Evolutionary conservation across 176 grass and related monocot genomes (phyloP), one percentile per base, ranked within the genome.

Genomic region (Oryza glaberrima): DNA sequence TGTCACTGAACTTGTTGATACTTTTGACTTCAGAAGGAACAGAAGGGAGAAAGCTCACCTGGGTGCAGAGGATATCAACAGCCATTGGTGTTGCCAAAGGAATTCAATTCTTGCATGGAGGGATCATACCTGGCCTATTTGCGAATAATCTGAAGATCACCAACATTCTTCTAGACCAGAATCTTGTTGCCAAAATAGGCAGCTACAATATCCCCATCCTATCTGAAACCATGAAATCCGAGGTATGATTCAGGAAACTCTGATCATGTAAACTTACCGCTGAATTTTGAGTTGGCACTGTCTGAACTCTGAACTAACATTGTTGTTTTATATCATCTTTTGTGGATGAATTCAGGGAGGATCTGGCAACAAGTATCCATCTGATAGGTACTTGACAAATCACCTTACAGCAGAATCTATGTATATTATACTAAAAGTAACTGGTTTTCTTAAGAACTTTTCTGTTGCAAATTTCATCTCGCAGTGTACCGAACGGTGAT

Each of bases 171-270:
- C 68, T 98, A 69, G 95, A 98, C 67, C 90, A 95, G 77, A 98
- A 92, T 36, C 84, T 92, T n/a, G 90, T 87, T 34, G 82, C 89
- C 26, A 98, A 98, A 81, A 93, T 98, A 77, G 81, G 89, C 80
- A 91, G 90, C 85, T 95, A 98, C 79, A 98, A 98, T 82, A 91
- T 98, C 83, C 93, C 95, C 40, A 87, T 90, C 36, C 90, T 98
- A 0, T 65, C 93, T 2, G 92, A 93, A 65, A 69, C 80, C 32
- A 85, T 77, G 51, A 97, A 89, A 52, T 61, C 70, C 23, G 92
- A 93, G 95, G 94, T 90, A 77, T 48, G 49, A 12, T n/a, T 16
- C 12, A 14, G 40, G 10, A 3, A 48, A 23, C n/a, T 6, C 15
- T 54, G 6, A 34, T 66, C 22, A 1, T 5, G 13, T 69, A 4